Evolutionary conservation across 495 filamentous ascomycete species (phyloP).

Genomic region (Aspergillus haitiensis): DNA sequence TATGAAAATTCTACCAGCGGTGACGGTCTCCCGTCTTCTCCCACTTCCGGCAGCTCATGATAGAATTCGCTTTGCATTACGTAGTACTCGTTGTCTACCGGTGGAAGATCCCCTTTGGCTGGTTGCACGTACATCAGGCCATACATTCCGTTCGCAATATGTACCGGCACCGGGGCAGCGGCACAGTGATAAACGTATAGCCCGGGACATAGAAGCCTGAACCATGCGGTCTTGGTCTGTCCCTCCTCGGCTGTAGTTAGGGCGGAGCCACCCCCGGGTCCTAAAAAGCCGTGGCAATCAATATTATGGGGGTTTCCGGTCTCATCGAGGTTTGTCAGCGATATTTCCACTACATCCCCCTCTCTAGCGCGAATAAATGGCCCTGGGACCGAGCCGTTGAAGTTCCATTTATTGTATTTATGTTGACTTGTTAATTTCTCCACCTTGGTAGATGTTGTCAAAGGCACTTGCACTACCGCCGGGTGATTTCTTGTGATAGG

Average conservation of each 20-base stretch:
- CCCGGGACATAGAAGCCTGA: slow-evolving; percentile 19
- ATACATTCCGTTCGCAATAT: slow-evolving; percentile 32
- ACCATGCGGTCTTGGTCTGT: slow-evolving; percentile 24
- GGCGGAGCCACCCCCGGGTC: slow-evolving; percentile 21
- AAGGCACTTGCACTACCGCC: too few relatives aligned
- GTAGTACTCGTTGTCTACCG: slow-evolving; percentile 28
- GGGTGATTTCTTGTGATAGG: too few relatives aligned
- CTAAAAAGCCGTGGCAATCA: slow-evolving; percentile 24
- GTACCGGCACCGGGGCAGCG: slow-evolving; percentile 24
- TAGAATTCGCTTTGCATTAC: slow-evolving; percentile 32
- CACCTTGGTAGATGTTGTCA: too few relatives aligned
- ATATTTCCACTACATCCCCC: slow-evolving; percentile 22
- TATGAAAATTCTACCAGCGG: slow-evolving; percentile 23
- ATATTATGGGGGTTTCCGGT: slow-evolving; percentile 26
- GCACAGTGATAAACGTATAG: slow-evolving; percentile 26
- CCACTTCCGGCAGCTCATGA: slow-evolving; percentile 25
- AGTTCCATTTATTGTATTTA: slow-evolving; percentile 30
- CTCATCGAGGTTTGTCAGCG: slow-evolving; percentile 23
- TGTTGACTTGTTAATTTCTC: not conserved
- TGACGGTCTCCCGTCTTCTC: slow-evolving; percentile 19
- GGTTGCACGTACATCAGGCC: slow-evolving; percentile 23
- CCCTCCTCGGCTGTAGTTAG: slow-evolving; percentile 24
- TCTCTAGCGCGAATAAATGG: slow-evolving; percentile 27
- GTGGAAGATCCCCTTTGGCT: slow-evolving; percentile 16
- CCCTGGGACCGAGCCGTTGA: slow-evolving; percentile 26